Conservation (phyloP, 2,329 filamentous ascomycete species). For the Exophiala alcalophila region DNA sequence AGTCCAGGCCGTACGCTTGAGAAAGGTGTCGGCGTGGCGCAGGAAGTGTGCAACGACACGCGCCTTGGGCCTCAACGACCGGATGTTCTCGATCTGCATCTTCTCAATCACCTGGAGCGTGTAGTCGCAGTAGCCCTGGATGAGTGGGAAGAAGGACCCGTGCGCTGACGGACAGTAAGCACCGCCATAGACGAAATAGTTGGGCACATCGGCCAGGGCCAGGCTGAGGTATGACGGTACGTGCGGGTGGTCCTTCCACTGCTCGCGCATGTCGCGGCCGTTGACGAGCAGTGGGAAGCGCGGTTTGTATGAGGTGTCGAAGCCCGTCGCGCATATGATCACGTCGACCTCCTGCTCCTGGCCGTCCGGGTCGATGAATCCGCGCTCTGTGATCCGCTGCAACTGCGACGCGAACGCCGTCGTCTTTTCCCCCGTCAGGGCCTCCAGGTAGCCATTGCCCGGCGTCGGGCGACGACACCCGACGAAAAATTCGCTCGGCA, state of each 20-base stretch:
- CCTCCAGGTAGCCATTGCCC: slow-evolving; percentile 29
- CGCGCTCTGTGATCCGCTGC: slow-evolving; percentile 21
- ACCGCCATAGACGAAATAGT: slow-evolving; percentile 32
- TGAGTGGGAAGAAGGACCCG: slow-evolving; percentile 32
- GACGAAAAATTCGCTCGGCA: slow-evolving; percentile 29
- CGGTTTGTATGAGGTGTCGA: slow-evolving; percentile 28
- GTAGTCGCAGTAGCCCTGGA: slow-evolving; percentile 29
- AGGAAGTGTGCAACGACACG: slow-evolving; percentile 36
- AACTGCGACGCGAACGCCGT: slow-evolving; percentile 12
- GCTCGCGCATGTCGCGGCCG: slow-evolving; percentile 15
- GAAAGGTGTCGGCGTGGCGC: slow-evolving; percentile 41
- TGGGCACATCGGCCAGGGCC: slow-evolving; percentile 28
- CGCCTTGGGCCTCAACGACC: slow-evolving; percentile 15
- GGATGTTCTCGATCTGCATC: slow-evolving; percentile 29
- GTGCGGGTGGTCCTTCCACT: slow-evolving; percentile 20
- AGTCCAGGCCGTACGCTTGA: slow-evolving; percentile 34
- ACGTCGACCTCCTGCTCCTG: slow-evolving; percentile 31
- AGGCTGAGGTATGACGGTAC: slow-evolving; percentile 27
- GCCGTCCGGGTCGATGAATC: slow-evolving; percentile 23
- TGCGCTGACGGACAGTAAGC: slow-evolving; percentile 32
- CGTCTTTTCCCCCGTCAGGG: slow-evolving; percentile 21
- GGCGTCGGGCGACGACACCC: slow-evolving; percentile 32
- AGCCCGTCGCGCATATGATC: slow-evolving; percentile 32
- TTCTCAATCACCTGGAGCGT: slow-evolving; percentile 31
- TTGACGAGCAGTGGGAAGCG: slow-evolving; percentile 21